Base-by-base conservation (phyloP, 306 rosid species). In the Cotoneaster glaucophyllus region DNA sequence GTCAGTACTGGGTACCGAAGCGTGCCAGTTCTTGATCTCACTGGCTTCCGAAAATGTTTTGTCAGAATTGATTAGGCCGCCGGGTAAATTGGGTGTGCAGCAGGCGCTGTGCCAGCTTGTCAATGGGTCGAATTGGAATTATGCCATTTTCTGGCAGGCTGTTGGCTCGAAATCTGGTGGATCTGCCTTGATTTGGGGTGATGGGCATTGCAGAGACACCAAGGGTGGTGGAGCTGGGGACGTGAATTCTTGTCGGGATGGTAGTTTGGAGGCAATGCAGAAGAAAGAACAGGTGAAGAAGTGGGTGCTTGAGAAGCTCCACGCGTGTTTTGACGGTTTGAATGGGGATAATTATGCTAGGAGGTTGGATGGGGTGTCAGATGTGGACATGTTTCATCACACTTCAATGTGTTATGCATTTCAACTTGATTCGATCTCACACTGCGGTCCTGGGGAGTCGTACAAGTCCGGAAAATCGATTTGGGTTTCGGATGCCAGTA, bases 61-160 rank as follows among this genome's bases (percentile, higher is more conserved):
- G 32, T 77, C 93, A 2, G 88, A 85, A 25, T 72, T 87, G 14
- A 71, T 78, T 76, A 77, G 70, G 28, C 87, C 92, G 1, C 77
- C 71, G 1, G 73, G 88, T 6, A 92, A 95, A 1, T 19, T 56
- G 68, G 84, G 82, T 44, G 76, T 81, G 39, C 95, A 82, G 44
- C 86, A 80, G 58, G 86, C 89, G 70, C 67, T 96, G 45, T 79
- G 78, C 74, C 93, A 92, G 71, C 76, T 96, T 79, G 87, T 90
- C 64, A 86, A 89, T 67, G 87, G 80, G 28, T 89, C 97, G 22
- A 82, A 77, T 84, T 95, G 97, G 96, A 87, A 87, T 24, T 95
- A 95, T 14, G 93, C 86, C 19, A 73, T 95, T 77, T 92, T 89
- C 79, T 95, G 98, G 98, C 93, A 83, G 82, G 89, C 84, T 72